phyloP scores from a whole-genome alignment of 371 early-diverging fungal genomes.

The Amoeboaphelidium protococcarum region DNA sequence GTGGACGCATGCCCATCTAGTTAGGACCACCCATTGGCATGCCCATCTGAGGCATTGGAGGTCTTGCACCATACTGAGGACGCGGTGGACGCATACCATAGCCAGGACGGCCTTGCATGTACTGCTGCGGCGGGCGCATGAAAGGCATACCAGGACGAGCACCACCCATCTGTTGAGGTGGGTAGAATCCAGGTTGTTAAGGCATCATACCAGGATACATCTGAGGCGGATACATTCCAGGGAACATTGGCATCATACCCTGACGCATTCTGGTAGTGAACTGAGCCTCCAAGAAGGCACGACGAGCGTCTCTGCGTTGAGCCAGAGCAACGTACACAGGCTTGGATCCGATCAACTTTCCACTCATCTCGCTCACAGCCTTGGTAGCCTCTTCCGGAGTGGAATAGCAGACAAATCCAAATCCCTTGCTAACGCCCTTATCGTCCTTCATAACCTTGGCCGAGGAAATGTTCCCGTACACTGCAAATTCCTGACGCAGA shows the following conservation, averaged over 20 bases:
- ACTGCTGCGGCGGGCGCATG: neutral
- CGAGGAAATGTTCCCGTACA: conserved; percentile 80
- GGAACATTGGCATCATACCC: neutral
- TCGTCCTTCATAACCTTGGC: conserved; percentile 94
- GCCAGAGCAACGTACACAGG: conserved; percentile 93
- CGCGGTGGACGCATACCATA: too few species aligned
- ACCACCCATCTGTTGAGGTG: neutral
- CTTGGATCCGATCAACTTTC: conserved; percentile 63
- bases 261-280: conserved; percentile 14
- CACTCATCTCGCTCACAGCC: conserved; percentile 72
- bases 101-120: neutral
- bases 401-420: conserved; percentile 76
- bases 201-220: conserved; percentile 3
- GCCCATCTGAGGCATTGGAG: too few species aligned
- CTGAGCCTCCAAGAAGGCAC: conserved; percentile 73
- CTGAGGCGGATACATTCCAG: conserved; percentile 1
- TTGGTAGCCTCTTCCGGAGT: conserved; percentile 70
- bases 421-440: conserved; percentile 46
- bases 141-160: too few species aligned
- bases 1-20: too few species aligned
- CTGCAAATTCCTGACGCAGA: conserved; percentile 77
- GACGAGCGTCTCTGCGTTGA: conserved; percentile 88
- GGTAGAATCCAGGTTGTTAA: conserved; percentile 12
- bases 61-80: too few species aligned
- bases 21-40: too few species aligned